phyloP scores from a whole-genome alignment of 2,329 filamentous ascomycete genomes.

The Apiospora sp. region DNA sequence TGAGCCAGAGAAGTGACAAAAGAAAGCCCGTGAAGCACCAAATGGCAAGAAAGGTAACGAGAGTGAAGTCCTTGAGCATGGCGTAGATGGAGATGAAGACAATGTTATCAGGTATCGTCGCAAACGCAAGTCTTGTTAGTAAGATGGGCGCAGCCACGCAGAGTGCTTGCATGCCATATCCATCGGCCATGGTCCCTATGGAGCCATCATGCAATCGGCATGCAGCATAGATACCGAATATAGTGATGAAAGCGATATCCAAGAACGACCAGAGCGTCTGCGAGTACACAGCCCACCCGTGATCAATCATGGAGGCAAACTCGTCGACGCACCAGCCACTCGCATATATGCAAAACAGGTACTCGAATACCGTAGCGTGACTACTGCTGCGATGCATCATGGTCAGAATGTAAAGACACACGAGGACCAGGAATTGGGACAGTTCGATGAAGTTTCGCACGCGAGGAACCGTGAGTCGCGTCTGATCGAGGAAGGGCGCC shows the following conservation, averaged over 20 bases:
- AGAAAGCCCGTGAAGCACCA: conserved; percentile 78
- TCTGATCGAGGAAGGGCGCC: conserved; percentile 73
- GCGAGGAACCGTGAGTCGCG: conserved; percentile 74
- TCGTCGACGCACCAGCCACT: conserved; percentile 74
- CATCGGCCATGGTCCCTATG: conserved; percentile 53
- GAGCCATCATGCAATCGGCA: conserved; percentile 65
- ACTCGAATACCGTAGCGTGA: conserved; percentile 60
- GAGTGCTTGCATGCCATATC: conserved; percentile 70
- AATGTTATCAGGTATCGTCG: conserved; percentile 77
- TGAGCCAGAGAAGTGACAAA: conserved; percentile 73
- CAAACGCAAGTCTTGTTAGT: conserved; percentile 75
- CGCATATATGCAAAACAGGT: conserved; percentile 69
- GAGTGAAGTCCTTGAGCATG: conserved; percentile 77
- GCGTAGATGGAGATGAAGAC: conserved; percentile 76
- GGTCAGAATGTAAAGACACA: conserved; percentile 68
- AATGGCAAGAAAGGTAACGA: conserved; percentile 70
- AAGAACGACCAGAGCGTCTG: conserved; percentile 80
- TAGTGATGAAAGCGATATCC: conserved; percentile 71
- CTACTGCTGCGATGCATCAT: conserved; percentile 65
- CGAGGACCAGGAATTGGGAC: conserved; percentile 69
- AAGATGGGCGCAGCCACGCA: conserved; percentile 74
- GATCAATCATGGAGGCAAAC: conserved; percentile 70
- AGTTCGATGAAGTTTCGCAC: conserved; percentile 73
- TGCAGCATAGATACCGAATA: conserved; percentile 68
- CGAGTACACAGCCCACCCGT: conserved; percentile 72